Base-by-base conservation (phyloP, 148 eudicot species). In the Tetragonia tetragonoides region DNA sequence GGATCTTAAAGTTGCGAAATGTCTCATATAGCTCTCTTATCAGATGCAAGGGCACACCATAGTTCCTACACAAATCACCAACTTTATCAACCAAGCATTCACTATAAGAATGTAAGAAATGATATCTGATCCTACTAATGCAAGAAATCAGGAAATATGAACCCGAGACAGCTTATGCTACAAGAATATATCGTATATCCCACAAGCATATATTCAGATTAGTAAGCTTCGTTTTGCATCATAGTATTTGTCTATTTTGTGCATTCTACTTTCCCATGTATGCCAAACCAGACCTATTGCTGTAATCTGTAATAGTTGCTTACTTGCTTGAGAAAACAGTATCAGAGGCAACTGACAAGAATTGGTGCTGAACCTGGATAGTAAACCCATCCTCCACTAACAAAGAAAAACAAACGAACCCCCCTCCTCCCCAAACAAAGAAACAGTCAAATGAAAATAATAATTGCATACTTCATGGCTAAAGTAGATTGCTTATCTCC, bases 11-110 rank as follows among this genome's bases (percentile, higher is more conserved):
- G 89, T 93, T 95, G 66, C 97, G 93, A 83, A 95, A 93, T 61
- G 99, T 95, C 82, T 95, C 99, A 74, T 95, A 95, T 70, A 95
- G 95, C 90, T 95, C 99, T 82, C 99, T 88, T 59, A 95, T 93
- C 87, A 95, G 83, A 84, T 95, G 99, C 77, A 95, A 79, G 41
- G 99, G 99, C 83, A 95, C 97, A 51, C 99, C 99, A 75, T 93
- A 95, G 86, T 91, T 93, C 87, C 99, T 95, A 76, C 34, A 65
- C 81, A 23, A 66, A 37, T 18, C 42, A 21, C 54, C 39, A 4
- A 68, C 37, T 65, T 68, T 44, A 78, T 82, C 77, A 81, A 66
- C 42, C 74, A 81, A 28, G 66, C 37, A 44, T 56, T 66, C 44
- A 68, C 11, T 49, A 49, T 14, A 60, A 69, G 14, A 60, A 46